Percentiles rank a stretch among this genome's conserved stretches.
Conservation (phyloP, 805 yeast genomes). For the Komagataella pseudopastoris region DNA sequence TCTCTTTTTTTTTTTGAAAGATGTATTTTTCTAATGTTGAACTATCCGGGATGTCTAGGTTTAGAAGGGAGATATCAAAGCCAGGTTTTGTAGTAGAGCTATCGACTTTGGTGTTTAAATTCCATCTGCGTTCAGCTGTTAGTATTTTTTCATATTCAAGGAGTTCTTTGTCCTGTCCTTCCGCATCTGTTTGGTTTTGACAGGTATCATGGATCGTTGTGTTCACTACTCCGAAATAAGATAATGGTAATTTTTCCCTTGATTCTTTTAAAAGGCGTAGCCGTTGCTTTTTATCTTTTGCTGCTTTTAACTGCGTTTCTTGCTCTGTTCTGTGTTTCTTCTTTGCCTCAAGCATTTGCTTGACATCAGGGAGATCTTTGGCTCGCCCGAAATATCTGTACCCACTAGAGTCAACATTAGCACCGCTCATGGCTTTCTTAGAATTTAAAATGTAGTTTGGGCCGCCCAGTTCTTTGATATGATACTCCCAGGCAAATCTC, state of each 20-base stretch:
- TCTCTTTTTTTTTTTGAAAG: background rate
- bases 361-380: slow-evolving; percentile 63
- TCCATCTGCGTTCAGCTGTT: background rate
- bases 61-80: background rate
- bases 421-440: slow-evolving; percentile 2
- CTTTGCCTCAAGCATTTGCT: slow-evolving; percentile 27
- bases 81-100: background rate
- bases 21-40: background rate
- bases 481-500: slow-evolving; percentile 67
- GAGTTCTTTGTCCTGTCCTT: slow-evolving; percentile 4
- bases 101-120: background rate
- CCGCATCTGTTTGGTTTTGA: background rate
- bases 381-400: slow-evolving; percentile 78
- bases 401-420: slow-evolving; percentile 26
- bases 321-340: slow-evolving; percentile 10
- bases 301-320: slow-evolving; percentile 6
- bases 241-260: background rate
- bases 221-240: background rate
- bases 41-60: background rate
- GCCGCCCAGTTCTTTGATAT: slow-evolving; percentile 60
- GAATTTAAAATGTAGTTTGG: slow-evolving; percentile 36
- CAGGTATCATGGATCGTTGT: background rate
- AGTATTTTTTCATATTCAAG: slow-evolving; percentile 15
- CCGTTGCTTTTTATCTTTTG: slow-evolving; percentile 10
- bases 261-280: slow-evolving; percentile 3